A percentile compares a stretch with the other conserved stretches of the same genome.
phyloP scores from a whole-genome alignment of 1,284 basidiomycete species.

The Puccinia triticina region DNA sequence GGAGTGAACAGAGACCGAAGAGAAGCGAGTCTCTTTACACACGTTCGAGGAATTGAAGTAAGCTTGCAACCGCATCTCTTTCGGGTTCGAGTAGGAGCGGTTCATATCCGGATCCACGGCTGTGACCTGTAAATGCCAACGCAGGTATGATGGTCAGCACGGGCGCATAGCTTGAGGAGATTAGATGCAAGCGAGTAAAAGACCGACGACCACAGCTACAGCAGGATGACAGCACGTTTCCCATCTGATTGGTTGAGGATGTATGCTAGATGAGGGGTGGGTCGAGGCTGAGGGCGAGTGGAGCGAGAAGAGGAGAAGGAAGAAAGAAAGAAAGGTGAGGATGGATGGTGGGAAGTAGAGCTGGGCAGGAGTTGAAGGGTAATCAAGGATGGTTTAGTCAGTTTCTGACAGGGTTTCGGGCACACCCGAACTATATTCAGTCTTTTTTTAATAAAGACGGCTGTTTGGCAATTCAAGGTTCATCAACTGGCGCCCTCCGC shows the following conservation, averaged over 20 bases:
- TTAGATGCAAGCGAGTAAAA: constrained; percentile 3
- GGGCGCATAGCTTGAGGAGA: constrained; percentile 1
- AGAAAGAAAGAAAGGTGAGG: not conserved
- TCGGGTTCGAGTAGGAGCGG: constrained; percentile 95
- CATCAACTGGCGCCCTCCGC: no score
- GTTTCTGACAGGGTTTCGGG: constrained; percentile 9
- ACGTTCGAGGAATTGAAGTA: constrained; percentile 98
- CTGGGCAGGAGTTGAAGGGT: not conserved
- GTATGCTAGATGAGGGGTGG: not conserved
- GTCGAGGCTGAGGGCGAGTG: constrained; percentile 6
- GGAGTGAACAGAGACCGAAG: not conserved
- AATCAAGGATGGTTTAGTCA: not conserved
- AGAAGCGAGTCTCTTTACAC: constrained; percentile 59
- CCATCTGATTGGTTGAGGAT: not conserved
- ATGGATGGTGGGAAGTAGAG: not conserved
- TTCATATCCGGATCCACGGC: constrained; percentile 65
- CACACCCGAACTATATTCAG: not conserved
- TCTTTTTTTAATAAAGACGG: not conserved
- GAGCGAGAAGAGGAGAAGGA: not conserved
- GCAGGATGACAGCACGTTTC: constrained; percentile 37
- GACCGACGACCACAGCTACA: constrained; percentile 42
- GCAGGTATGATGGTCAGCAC: constrained; percentile 36
- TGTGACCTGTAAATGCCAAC: constrained; percentile 52
- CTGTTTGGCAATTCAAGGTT: not conserved
- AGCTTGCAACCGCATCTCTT: constrained; percentile 95